phyloP scores from a whole-genome alignment of 2,329 filamentous ascomycete species.

The Calycina marina region DNA sequence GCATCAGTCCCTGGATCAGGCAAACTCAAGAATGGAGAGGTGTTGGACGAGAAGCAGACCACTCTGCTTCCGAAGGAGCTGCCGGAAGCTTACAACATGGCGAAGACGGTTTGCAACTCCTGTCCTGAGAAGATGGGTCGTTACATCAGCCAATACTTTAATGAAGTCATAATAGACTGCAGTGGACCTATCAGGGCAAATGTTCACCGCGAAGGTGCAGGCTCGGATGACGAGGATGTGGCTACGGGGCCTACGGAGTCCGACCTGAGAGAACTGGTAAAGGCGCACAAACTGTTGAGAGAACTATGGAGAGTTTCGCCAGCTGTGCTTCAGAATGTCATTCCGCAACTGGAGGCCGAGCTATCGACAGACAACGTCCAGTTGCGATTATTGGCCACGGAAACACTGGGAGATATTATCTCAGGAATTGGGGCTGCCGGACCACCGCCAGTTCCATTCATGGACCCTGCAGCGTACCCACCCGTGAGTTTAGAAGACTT shows the following conservation, averaged over 20 bases:
- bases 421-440: conserved; percentile 87
- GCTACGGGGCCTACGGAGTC: conserved; percentile 57
- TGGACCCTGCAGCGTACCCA: conserved; percentile 81
- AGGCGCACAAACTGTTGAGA: conserved; percentile 76
- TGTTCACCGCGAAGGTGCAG: conserved; percentile 35
- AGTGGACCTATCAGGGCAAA: conserved; percentile 31
- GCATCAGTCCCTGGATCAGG: conserved; percentile 55
- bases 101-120: conserved; percentile 80
- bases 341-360: conserved; percentile 87
- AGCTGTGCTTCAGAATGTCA: conserved; percentile 76
- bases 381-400: conserved; percentile 73
- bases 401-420: conserved; percentile 90
- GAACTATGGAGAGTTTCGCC: conserved; percentile 92
- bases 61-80: conserved; percentile 78
- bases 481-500: conserved; percentile 52
- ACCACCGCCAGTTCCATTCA: conserved; percentile 52
- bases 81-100: conserved; percentile 90
- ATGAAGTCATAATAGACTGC: conserved; percentile 81
- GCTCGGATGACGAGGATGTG: conserved; percentile 46
- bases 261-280: conserved; percentile 74
- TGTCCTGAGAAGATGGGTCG: conserved; percentile 90
- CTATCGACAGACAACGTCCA: conserved; percentile 79
- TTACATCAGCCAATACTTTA: conserved; percentile 92
- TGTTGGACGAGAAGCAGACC: conserved; percentile 60
- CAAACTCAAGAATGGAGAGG: conserved; percentile 34